Base-by-base conservation (phyloP, 345 rosid genomes). In the Arabis alpina region DNA sequence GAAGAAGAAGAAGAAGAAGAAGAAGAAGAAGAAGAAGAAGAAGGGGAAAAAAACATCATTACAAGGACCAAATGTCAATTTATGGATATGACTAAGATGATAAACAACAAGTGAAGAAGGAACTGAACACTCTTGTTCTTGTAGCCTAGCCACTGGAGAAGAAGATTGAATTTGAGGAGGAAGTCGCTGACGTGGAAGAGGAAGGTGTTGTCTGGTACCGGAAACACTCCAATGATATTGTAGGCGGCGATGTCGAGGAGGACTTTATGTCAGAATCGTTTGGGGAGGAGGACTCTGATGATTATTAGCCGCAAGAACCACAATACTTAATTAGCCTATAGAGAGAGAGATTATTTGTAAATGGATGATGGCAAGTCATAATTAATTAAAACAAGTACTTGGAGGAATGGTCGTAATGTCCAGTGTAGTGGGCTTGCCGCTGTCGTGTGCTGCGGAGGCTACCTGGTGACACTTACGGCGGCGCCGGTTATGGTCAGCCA, bases 401-500 rank as follows among this genome's bases (percentile, higher is more conserved):
- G 87, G 74, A 12, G 87, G 72, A n/a, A 84, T 40, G 43, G 67
- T 64, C 50, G 64, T 68, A 50, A 40, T 76, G 42, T 81, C 82
- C 0, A 54, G 72, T 19, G 23, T 19, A 36, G 54, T 77, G 1
- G 83, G 61, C 72, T 82, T 88, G 58, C 44, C 79, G 39, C 61
- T 70, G 12, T 88, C 92, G 44, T 70, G 85, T 59, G 16, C 10
- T 36, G 4, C 6, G 69, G 73, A 36, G 64, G 58, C 37, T 27
- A 73, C 24, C 78, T 82, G 85, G 55, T 82, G 85, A 47, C 96
- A 89, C 69, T 94, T 94, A 71, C 97, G 76, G 68, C 99, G 77
- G 30, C 99, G 88, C 5, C 99, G 93, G 60, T 94, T 94, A 78
- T 94, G 99, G 85, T 91, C 99, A 0, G 99, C 99, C 61, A 94